Base-by-base conservation (phyloP, 2,329 filamentous ascomycete genomes). In the Trichoderma koningii region DNA sequence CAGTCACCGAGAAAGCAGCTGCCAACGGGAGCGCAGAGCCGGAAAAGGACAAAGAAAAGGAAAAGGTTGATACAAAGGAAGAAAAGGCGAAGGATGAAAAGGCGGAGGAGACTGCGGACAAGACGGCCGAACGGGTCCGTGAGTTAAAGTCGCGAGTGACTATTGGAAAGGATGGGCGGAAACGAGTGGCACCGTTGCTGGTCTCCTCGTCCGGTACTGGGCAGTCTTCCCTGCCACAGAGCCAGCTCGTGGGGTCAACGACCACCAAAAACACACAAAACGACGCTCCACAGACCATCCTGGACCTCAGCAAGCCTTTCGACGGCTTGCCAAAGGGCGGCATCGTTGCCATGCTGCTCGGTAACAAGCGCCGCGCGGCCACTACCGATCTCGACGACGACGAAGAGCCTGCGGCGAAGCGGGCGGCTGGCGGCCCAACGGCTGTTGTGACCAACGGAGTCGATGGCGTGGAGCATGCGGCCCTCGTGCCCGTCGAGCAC, bases 151-250 rank as follows among this genome's bases (percentile, higher is more conserved):
- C 94, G 68, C 86, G 95, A 60, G 93, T 98, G 3, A 97, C 94
- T 0, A 89, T 97, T 66, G 96, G 92, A 0, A 98, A 97, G 75
- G 94, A 99, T 69, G 95, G 95, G 34, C 98, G 95, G 79, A 99
- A 99, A 79, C 87, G 95, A 63, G 94, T 99, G 63, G 91, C 93
- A 4, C 95, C 95, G 1, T 82, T 99, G 68, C 83, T 99, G 14
- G 92, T 99, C 7, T 96, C 94, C 0, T 93, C 92, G 0, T 94
- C 93, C 9, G 92, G 91, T 2, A 91, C 89, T 1, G 92, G 91
- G 12, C 89, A 93, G 72, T 96, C 93, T 0, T 96, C 93, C 17
- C 80, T 97, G 14, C 94, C 94, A 1, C 92, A 96, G 73, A 90
- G 93, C 23, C 91, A 96, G 72, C 82, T 98, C 6, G 89, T 97